A percentile compares a stretch with the other conserved stretches of the same genome.
phyloP scores from a whole-genome alignment of 2,329 filamentous ascomycete genomes.

The Hypoxylon sp. region DNA sequence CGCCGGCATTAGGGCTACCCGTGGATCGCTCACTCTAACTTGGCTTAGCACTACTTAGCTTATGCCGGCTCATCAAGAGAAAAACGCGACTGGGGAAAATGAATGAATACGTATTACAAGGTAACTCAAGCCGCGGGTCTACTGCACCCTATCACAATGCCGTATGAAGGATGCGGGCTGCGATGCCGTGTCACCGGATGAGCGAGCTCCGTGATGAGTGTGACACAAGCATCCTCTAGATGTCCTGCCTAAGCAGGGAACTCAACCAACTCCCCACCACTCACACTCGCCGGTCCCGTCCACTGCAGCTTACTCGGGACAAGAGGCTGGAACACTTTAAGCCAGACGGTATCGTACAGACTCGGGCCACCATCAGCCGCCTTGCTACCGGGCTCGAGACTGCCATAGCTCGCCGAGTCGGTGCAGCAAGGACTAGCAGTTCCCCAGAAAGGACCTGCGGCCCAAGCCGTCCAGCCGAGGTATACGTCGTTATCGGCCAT shows the following conservation, averaged over 20 bases:
- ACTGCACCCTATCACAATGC: too few species aligned
- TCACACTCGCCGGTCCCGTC: constrained; percentile 46
- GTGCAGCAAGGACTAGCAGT: constrained; percentile 53
- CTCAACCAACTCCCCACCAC: constrained; percentile 32
- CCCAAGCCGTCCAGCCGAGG: constrained; percentile 62
- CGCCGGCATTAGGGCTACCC: not conserved
- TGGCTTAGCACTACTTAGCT: not conserved
- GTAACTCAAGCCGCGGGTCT: too few species aligned
- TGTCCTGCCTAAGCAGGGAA: constrained; percentile 25
- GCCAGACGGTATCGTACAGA: constrained; percentile 57
- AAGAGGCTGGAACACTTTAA: constrained; percentile 54
- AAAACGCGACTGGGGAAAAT: not conserved
- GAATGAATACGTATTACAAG: too few species aligned
- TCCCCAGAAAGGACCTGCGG: constrained; percentile 60
- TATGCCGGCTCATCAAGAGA: not conserved
- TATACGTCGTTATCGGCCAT: constrained; percentile 57
- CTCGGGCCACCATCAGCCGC: constrained; percentile 53
- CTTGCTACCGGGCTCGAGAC: constrained; percentile 56
- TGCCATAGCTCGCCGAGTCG: constrained; percentile 52
- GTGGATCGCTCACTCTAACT: not conserved
- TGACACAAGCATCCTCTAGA: not conserved
- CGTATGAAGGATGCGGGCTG: not conserved
- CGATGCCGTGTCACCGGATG: not conserved
- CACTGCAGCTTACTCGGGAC: constrained; percentile 53
- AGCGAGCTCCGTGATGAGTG: not conserved